phyloP scores from a whole-genome alignment of 164 flowering plant species.

The Tetrastigma voinierianum region DNA sequence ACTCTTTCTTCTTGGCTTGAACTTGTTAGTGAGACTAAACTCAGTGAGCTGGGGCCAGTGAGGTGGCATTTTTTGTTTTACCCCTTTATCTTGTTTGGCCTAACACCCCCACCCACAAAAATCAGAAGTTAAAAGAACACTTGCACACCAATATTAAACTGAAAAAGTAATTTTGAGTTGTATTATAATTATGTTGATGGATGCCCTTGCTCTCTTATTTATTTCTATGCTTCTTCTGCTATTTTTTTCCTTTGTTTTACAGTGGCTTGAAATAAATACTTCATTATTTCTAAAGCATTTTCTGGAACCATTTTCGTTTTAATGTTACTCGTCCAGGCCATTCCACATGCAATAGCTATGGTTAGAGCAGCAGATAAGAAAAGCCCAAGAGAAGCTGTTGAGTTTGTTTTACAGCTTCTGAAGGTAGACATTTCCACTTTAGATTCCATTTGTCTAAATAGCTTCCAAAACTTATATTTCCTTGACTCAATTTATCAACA shows the following conservation, averaged over 20 bases:
- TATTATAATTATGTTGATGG: too few species aligned
- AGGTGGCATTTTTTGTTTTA: too few species aligned
- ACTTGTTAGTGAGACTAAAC: too few species aligned
- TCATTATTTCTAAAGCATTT: neutral
- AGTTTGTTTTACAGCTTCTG: conserved; percentile 81
- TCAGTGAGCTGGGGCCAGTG: too few species aligned
- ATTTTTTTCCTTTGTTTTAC: neutral
- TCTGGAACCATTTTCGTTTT: conserved; percentile 1
- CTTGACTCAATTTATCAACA: too few species aligned
- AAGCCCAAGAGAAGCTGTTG: conserved; percentile 98
- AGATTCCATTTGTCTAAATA: neutral
- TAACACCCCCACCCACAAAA: too few species aligned
- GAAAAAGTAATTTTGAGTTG: too few species aligned
- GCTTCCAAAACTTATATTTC: neutral
- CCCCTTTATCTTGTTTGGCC: too few species aligned
- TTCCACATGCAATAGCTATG: conserved; percentile 90
- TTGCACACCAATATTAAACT: too few species aligned
- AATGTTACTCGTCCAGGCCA: conserved; percentile 45
- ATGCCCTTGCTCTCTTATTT: too few species aligned
- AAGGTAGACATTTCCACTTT: conserved; percentile 48
- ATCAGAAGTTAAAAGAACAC: too few species aligned
- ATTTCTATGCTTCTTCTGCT: neutral
- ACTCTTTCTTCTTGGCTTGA: too few species aligned
- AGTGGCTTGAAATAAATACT: neutral
- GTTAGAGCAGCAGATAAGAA: conserved; percentile 73